Percentiles rank a stretch among this genome's conserved stretches.
These are phyloP conservation scores for Amaranthus hypochondriacus DNA, from an alignment of 148 eudicot species.

Conservation along the genomic window DNA sequence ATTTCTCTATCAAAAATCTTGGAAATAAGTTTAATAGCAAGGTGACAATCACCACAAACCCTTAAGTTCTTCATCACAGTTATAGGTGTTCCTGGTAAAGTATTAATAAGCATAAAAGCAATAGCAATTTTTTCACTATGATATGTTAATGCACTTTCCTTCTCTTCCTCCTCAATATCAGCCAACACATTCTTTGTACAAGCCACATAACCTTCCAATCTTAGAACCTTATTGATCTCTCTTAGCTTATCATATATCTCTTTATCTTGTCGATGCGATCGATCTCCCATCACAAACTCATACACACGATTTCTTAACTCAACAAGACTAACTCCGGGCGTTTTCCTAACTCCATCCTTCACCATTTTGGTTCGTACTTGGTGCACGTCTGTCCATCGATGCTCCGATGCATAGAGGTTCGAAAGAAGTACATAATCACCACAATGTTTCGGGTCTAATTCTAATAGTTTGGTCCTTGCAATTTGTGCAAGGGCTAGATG, in stretches of 20 bases:
- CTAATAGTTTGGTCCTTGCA: conserved; percentile 43
- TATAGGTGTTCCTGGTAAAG: conserved; percentile 48
- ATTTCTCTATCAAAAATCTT: conserved; percentile 58
- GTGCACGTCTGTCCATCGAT: conserved; percentile 69
- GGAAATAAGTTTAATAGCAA: conserved; percentile 61
- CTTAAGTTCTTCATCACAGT: conserved; percentile 74
- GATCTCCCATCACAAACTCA: conserved; percentile 80
- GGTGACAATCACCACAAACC: conserved; percentile 75
- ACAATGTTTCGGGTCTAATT: conserved; percentile 66
- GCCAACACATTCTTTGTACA: conserved; percentile 58
- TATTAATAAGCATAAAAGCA: conserved; percentile 66
- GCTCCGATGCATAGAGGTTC: conserved; percentile 70
- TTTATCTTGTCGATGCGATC: conserved; percentile 52
- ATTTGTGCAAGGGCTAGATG: conserved; percentile 43
- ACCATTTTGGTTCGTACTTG: conserved; percentile 50
- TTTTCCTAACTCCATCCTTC: conserved; percentile 54
- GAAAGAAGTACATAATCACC: conserved; percentile 83
- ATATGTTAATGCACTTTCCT: conserved; percentile 68
- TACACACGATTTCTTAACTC: conserved; percentile 60
- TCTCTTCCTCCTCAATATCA: conserved; percentile 85
- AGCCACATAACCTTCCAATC: conserved; percentile 66
- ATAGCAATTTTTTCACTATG: conserved; percentile 89
- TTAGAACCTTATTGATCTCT: conserved; percentile 55
- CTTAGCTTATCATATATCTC: conserved; percentile 52
- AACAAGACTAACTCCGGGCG: conserved; percentile 62